Conservation (phyloP, 2,329 filamentous ascomycete genomes). For the Phyllosticta citribraziliensis region DNA sequence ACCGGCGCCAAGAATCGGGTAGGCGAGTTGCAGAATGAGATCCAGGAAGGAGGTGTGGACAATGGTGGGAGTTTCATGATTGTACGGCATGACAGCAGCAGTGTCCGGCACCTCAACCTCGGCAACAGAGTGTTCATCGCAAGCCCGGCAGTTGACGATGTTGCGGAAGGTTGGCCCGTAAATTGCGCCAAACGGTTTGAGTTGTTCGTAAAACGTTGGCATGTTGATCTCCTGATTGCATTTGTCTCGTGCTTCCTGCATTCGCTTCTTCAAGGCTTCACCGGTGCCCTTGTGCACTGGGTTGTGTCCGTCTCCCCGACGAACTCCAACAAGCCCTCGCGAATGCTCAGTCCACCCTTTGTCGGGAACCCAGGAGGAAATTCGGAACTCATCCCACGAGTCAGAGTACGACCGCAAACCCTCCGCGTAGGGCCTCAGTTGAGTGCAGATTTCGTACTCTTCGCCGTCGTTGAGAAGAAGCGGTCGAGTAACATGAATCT, state of each 20-base stretch:
- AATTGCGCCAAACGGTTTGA: background rate
- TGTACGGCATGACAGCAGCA: background rate
- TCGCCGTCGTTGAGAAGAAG: slow-evolving; percentile 4
- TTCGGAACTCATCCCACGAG: slow-evolving; percentile 9
- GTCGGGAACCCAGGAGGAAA: background rate
- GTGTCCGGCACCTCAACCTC: slow-evolving; percentile 4
- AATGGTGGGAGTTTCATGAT: slow-evolving; percentile 2
- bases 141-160: background rate
- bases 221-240: background rate
- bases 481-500: background rate
- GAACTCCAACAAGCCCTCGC: slow-evolving; percentile 6
- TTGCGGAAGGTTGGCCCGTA: slow-evolving; percentile 7
- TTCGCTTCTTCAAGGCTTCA: background rate
- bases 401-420: slow-evolving; percentile 3
- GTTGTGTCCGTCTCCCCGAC: background rate
- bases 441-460: background rate
- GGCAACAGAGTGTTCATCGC: background rate
- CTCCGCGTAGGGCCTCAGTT: slow-evolving; percentile 1
- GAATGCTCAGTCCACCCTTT: slow-evolving; percentile 10
- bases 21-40: slow-evolving; percentile 6
- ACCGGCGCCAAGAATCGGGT: slow-evolving; percentile 4
- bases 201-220: background rate
- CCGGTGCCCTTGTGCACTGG: background rate
- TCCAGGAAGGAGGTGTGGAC: slow-evolving; percentile 9
- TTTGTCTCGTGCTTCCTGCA: background rate